Conservation (phyloP, 1,284 basidiomycete genomes). For the Irpex sp. region DNA sequence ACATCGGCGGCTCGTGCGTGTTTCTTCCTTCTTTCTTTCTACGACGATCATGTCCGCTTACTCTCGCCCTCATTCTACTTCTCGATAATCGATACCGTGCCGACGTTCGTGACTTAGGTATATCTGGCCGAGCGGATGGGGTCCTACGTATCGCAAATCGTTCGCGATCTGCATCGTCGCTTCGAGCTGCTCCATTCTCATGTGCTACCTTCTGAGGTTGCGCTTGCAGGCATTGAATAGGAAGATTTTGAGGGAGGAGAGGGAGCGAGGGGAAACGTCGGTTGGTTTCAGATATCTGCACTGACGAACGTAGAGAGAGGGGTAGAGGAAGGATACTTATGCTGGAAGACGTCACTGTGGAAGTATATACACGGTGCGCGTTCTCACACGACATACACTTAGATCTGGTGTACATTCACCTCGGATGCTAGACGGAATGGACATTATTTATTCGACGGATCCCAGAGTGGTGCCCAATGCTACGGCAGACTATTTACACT, state of each 20-base stretch:
- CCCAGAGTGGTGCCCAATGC: too few relatives aligned
- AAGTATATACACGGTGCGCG: not conserved
- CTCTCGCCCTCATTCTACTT: not conserved
- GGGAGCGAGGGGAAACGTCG: not conserved
- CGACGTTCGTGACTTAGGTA: conserved; percentile 21
- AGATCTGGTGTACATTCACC: not conserved
- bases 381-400: not conserved
- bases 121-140: conserved; percentile 38
- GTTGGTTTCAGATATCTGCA: conserved; percentile 4
- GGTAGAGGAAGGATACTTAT: not conserved
- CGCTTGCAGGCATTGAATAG: conserved; percentile 34
- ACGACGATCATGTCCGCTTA: not conserved
- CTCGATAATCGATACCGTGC: not conserved
- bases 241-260: not conserved
- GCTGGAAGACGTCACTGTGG: too few relatives aligned
- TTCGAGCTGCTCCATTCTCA: conserved; percentile 35
- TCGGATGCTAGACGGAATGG: not conserved
- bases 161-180: conserved; percentile 47
- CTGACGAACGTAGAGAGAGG: not conserved
- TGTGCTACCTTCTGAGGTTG: conserved; percentile 44
- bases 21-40: not conserved
- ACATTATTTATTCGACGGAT: not conserved
- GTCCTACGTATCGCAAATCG: conserved; percentile 37
- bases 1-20: conserved; percentile 58
- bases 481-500: too few relatives aligned